A percentile compares a stretch with the other conserved stretches of the same genome.
Conservation (phyloP, 2,329 filamentous ascomycete species). For the Phaeosphaeriaceae sp. region DNA sequence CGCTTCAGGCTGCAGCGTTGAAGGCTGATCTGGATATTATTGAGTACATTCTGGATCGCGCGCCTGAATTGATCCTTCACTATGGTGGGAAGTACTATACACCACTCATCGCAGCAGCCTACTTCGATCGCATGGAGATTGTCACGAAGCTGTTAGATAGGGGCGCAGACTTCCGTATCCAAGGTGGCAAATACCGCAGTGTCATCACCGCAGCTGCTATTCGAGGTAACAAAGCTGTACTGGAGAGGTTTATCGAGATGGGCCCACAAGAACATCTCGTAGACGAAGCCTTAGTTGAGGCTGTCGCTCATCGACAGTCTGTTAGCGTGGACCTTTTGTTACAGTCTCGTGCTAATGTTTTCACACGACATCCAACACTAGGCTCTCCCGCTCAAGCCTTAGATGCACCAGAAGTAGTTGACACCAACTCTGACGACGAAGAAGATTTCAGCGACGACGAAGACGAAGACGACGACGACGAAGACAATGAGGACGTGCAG, state of each 20-base stretch:
- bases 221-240: conserved; percentile 21
- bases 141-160: conserved; percentile 23
- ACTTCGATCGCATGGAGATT: conserved; percentile 22
- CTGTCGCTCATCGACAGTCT: conserved; percentile 27
- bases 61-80: conserved; percentile 23
- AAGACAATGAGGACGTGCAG: conserved; percentile 14
- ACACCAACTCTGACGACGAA: conserved; percentile 27
- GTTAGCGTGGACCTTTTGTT: conserved; percentile 25
- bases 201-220: conserved; percentile 27
- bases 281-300: conserved; percentile 30
- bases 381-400: conserved; percentile 22
- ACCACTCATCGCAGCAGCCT: conserved; percentile 31
- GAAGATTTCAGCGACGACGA: conserved; percentile 11
- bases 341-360: conserved; percentile 26
- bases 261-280: conserved; percentile 24
- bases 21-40: conserved; percentile 22
- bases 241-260: conserved; percentile 22
- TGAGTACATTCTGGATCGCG: conserved; percentile 19
- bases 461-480: conserved; percentile 17
- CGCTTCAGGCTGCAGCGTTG: conserved; percentile 22
- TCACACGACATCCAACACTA: conserved; percentile 18
- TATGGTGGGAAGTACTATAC: conserved; percentile 25
- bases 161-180: conserved; percentile 25
- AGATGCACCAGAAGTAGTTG: conserved; percentile 13
- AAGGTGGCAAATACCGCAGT: conserved; percentile 24